Evolutionary conservation across 192 early-diverging fungal species (phyloP), one percentile per base, ranked within the genome.

Genomic region (Dissophora ornata): DNA sequence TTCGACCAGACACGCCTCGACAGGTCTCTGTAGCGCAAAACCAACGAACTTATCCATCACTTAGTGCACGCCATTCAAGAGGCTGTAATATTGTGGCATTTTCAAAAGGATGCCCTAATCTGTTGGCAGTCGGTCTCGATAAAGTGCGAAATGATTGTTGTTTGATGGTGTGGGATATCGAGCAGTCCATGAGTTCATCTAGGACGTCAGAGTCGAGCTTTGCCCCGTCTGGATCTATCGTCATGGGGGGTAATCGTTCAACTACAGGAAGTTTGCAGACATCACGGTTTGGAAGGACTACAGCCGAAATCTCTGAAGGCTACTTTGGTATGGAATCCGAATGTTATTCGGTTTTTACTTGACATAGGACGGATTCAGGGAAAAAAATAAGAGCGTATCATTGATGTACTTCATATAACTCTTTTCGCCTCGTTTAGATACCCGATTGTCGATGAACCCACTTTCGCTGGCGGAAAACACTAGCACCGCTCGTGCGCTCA

Each of bases 131-230:
- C 18, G 93, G 93, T 11, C 71, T 92, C 4, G 93, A 93, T 29
- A 95, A 93, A 80, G 86, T 85, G 11, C 80, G 90, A 45, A 92
- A 91, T 53, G 91, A 93, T 45, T 81, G 79, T 24, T 88, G 88
- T 55, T 63, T 94, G 40, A 75, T 91, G 62, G 85, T 95, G 3
- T 95, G 92, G 92, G 91, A 95, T 81, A 68, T 90, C 4, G 87
- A 86, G 50, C 73, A 82, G 53, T 80, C 87, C 19, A 58, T 83
- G 42, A 70, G 51, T 11, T 78, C 61, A 47, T 85, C 65, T 3
- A 52, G 36, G 42, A 52, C 48, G 54, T 49, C 58, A n/a, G 73
- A 77, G 0, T 62, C 73, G 19, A 62, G 46, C 24, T 77, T 62
- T 56, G 64, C 73, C 4, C 73, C 73, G 1, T 62, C 73, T 30